Conservation (phyloP, 805 yeast species). For the Ogataea thermomethanolica region DNA sequence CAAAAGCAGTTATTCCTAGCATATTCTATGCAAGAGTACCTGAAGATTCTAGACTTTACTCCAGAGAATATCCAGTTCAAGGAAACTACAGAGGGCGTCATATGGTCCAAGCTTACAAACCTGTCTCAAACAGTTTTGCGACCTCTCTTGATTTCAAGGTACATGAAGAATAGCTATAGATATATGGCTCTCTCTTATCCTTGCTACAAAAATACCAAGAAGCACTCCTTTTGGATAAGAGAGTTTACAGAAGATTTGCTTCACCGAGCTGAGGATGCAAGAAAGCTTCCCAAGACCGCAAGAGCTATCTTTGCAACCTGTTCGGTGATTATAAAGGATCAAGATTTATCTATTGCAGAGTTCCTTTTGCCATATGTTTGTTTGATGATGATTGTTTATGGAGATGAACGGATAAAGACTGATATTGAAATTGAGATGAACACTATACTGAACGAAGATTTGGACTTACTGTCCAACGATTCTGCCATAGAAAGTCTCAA, state of each 20-base stretch:
- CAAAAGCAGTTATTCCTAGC: constrained; percentile 79
- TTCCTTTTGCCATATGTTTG: constrained; percentile 76
- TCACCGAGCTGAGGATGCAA: constrained; percentile 34
- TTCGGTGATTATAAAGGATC: constrained; percentile 61
- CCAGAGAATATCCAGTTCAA: constrained; percentile 18
- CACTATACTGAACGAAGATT: constrained; percentile 49
- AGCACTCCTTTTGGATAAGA: constrained; percentile 69
- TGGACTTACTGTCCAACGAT: constrained; percentile 45
- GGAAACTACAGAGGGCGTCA: constrained; percentile 32
- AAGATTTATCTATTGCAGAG: constrained; percentile 65
- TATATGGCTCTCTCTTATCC: constrained; percentile 57
- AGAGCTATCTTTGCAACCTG: constrained; percentile 57
- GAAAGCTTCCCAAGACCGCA: constrained; percentile 28
- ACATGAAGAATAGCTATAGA: constrained; percentile 50
- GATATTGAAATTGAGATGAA: constrained; percentile 58
- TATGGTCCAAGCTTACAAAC: constrained; percentile 65
- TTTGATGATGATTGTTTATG: constrained; percentile 49
- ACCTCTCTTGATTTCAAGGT: constrained; percentile 73
- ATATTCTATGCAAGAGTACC: constrained; percentile 81
- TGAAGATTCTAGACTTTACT: constrained; percentile 53
- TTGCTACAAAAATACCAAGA: constrained; percentile 50
- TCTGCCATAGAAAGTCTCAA: constrained; percentile 54
- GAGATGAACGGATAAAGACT: constrained; percentile 36
- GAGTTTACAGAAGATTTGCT: constrained; percentile 65
- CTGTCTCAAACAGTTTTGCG: constrained; percentile 67